Evolutionary conservation across 495 filamentous ascomycete genomes (phyloP).

Genomic region (Aspergillus ellipticus): DNA sequence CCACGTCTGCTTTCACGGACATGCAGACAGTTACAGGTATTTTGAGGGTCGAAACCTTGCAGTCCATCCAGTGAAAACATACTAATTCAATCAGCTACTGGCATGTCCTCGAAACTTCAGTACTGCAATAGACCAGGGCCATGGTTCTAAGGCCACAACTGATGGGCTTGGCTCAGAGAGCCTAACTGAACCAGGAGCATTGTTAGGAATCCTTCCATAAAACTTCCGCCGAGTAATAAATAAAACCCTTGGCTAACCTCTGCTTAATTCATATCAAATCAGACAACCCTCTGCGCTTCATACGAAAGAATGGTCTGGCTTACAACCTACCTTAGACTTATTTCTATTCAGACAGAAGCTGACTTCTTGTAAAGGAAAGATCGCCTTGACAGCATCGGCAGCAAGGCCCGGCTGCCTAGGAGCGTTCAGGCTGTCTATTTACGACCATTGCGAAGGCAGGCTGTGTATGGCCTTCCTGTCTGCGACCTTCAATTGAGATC

Average conservation of each 20-base stretch:
- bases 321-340: background rate
- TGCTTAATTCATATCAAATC: background rate
- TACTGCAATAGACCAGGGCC: background rate
- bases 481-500: conserved; percentile 93
- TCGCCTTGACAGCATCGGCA: conserved; percentile 31
- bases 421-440: conserved; percentile 83
- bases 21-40: conserved; percentile 6
- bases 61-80: background rate
- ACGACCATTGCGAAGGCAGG: conserved; percentile 71
- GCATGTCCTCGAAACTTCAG: conserved; percentile 5
- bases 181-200: background rate
- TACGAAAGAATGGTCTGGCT: conserved; percentile 13
- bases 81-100: conserved; percentile 3
- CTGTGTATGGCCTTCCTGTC: conserved; percentile 71
- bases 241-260: background rate
- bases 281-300: background rate
- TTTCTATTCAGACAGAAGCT: conserved; percentile 5
- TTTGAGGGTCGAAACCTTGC: background rate
- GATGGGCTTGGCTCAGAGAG: background rate
- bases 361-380: conserved; percentile 28
- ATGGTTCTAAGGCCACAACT: background rate
- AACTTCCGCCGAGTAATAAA: background rate
- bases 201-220: background rate
- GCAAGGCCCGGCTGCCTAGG: conserved; percentile 58
- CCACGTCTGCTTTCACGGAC: background rate